phyloP scores from a whole-genome alignment of 805 yeast species.

The Wickerhamiella vanderwaltii region DNA sequence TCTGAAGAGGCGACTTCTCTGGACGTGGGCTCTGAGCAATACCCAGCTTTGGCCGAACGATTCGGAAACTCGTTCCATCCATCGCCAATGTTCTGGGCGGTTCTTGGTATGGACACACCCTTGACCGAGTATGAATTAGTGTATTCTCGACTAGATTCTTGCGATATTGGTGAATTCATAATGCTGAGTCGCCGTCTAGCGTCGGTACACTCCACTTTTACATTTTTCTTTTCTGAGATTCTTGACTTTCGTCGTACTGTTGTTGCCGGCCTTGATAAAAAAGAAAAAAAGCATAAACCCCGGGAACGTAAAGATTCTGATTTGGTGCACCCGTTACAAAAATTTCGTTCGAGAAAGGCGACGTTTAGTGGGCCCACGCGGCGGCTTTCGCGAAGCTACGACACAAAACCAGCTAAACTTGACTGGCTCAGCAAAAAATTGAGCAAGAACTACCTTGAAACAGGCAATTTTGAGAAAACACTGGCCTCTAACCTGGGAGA shows the following conservation, averaged over 20 bases:
- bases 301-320: not conserved
- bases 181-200: constrained; percentile 18
- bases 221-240: constrained; percentile 17
- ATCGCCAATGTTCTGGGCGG: constrained; percentile 14
- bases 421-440: not conserved
- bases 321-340: not conserved
- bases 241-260: constrained; percentile 2
- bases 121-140: constrained; percentile 19
- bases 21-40: constrained; percentile 14
- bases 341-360: not conserved
- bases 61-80: constrained; percentile 13
- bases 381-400: not conserved
- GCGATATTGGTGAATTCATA: constrained; percentile 22
- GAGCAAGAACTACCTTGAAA: not conserved
- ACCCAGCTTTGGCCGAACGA: constrained; percentile 9
- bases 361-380: not conserved
- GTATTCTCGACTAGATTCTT: constrained; percentile 21
- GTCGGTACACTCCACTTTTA: constrained; percentile 19
- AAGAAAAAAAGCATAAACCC: not conserved
- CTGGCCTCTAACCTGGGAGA: not conserved
- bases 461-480: constrained; percentile 2
- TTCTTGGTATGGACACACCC: constrained; percentile 17
- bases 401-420: not conserved
- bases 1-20: constrained; percentile 5
- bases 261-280: not conserved